Evolutionary conservation across 1,284 basidiomycete species (phyloP).

Genomic region (Xerocomus amazonicus): DNA sequence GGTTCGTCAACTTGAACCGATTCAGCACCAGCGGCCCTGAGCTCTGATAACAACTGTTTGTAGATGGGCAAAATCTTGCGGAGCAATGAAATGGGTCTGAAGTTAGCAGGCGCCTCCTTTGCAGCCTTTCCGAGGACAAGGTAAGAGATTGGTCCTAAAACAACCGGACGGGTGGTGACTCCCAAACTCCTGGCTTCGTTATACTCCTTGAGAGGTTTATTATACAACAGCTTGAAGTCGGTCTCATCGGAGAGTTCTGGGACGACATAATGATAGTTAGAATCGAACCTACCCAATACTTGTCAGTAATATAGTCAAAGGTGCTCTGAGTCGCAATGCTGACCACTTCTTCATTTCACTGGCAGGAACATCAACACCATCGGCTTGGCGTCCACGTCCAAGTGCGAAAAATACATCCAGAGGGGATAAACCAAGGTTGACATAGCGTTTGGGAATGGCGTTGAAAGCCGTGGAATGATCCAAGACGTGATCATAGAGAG

Average conservation of each 20-base stretch:
- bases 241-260: slow-evolving; percentile 92
- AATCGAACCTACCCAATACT: slow-evolving; percentile 80
- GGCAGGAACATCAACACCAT: slow-evolving; percentile 93
- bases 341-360: slow-evolving; percentile 99
- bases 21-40: slow-evolving; percentile 91
- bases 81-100: slow-evolving; percentile 90
- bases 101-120: slow-evolving; percentile 82
- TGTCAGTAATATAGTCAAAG: slow-evolving; percentile 8
- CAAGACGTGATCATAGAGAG: slow-evolving; percentile 98
- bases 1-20: slow-evolving; percentile 99
- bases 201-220: slow-evolving; percentile 95
- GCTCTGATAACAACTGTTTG: slow-evolving; percentile 85
- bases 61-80: slow-evolving; percentile 91
- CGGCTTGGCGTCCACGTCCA: slow-evolving; percentile 97
- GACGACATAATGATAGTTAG: slow-evolving; percentile 99
- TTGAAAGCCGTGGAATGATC: slow-evolving; percentile 98
- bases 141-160: slow-evolving; percentile 96
- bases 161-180: slow-evolving; percentile 89
- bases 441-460: slow-evolving; percentile 94
- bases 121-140: slow-evolving; percentile 90
- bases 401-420: slow-evolving; percentile 98
- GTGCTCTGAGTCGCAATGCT: slow-evolving; percentile 25
- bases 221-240: slow-evolving; percentile 93
- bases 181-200: slow-evolving; percentile 93
- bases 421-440: slow-evolving; percentile 80